phyloP scores from a whole-genome alignment of 176 grass and related monocot species.

The Triticum dicoccoides region DNA sequence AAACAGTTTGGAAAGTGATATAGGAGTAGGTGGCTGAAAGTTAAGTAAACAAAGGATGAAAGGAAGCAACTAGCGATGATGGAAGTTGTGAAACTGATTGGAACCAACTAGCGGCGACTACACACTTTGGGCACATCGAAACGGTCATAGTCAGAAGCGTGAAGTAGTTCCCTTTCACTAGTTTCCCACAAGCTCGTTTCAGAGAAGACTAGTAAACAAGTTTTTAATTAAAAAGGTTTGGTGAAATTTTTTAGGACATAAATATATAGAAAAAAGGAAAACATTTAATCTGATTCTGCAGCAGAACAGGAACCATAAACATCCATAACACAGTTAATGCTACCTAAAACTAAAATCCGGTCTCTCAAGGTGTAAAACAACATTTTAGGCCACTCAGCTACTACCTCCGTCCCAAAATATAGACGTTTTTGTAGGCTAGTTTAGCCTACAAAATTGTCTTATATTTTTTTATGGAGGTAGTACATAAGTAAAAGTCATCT shows the following conservation, averaged over 20 bases:
- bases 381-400: too few relatives aligned
- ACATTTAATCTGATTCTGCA: too few relatives aligned
- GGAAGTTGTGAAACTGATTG: background rate
- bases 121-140: background rate
- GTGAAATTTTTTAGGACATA: background rate
- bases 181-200: background rate
- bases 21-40: background rate
- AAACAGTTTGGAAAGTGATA: constrained; percentile 1
- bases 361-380: too few relatives aligned
- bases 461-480: too few relatives aligned
- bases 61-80: background rate
- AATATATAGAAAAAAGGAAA: background rate
- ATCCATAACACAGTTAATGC: too few relatives aligned
- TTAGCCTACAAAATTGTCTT: too few relatives aligned
- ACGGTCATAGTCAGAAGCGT: background rate
- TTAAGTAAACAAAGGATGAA: background rate
- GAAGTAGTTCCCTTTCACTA: background rate
- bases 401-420: too few relatives aligned
- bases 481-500: too few relatives aligned
- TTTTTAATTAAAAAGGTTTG: background rate
- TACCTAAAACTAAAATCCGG: too few relatives aligned
- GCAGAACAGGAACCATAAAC: too few relatives aligned
- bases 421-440: too few relatives aligned
- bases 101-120: background rate
- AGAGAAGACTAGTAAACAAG: background rate